Evolutionary conservation across 78 protist species (phyloP).

Genomic region (Anaeramoeba flamelloides): DNA sequence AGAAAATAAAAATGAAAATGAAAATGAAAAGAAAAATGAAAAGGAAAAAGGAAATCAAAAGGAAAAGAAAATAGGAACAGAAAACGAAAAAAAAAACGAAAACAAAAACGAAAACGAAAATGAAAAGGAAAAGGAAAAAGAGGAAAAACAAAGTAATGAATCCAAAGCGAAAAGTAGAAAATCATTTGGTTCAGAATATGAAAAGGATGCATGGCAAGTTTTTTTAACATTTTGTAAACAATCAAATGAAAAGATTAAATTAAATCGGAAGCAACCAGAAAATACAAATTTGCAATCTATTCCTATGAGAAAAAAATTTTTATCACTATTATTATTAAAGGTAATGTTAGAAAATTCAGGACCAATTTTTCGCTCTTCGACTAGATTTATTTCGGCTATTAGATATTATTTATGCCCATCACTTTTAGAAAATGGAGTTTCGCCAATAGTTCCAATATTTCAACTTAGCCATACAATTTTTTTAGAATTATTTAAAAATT

Average conservation of each 20-base stretch:
- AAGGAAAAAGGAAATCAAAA: neutral
- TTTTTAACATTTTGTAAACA: neutral
- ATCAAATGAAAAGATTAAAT: neutral
- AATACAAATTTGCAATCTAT: neutral
- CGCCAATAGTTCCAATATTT: slow-evolving; percentile 27
- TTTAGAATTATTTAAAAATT: slow-evolving; percentile 24
- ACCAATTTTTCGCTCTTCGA: neutral
- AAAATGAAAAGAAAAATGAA: neutral
- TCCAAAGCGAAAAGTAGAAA: neutral
- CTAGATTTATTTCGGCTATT: neutral
- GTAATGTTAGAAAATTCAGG: neutral
- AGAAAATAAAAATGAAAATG: neutral
- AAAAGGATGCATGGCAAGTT: neutral
- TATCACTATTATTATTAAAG: neutral
- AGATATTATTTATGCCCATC: slow-evolving; percentile 47
- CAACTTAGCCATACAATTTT: slow-evolving; percentile 30
- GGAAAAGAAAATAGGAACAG: neutral
- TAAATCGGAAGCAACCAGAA: neutral
- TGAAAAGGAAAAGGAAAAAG: neutral
- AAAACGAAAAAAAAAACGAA: neutral
- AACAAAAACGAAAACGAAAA: neutral
- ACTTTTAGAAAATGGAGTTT: slow-evolving; percentile 45
- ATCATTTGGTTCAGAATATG: neutral
- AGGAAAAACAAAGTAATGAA: neutral
- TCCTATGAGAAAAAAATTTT: neutral